Percentiles rank a stretch among this genome's conserved stretches.
phyloP scores from a whole-genome alignment of 495 filamentous ascomycete species.

The Penicillium silybi region DNA sequence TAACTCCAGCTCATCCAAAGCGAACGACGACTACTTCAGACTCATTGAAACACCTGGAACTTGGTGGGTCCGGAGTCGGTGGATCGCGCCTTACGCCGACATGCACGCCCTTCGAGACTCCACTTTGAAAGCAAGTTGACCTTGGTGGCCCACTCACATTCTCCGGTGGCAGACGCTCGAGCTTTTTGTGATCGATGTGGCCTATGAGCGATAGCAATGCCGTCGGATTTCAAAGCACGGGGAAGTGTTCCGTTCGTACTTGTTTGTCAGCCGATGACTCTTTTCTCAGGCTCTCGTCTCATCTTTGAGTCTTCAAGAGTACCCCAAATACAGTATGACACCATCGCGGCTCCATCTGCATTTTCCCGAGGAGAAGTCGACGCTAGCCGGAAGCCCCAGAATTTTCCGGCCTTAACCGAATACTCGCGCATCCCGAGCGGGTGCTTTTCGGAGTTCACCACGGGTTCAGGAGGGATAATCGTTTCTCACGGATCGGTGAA shows the following conservation, averaged over 20 bases:
- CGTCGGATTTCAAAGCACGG: conserved; percentile 6
- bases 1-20: neutral
- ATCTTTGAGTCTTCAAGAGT: too few species aligned
- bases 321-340: conserved; percentile 1
- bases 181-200: conserved; percentile 1
- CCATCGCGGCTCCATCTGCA: conserved; percentile 1
- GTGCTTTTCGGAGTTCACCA: neutral
- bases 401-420: conserved; percentile 28
- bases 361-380: conserved; percentile 22
- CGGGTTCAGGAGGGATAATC: conserved; percentile 1
- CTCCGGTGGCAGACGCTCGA: conserved; percentile 4
- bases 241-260: neutral
- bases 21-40: neutral
- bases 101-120: conserved; percentile 27
- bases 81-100: conserved; percentile 24
- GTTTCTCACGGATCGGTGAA: neutral
- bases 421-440: conserved; percentile 8
- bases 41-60: neutral
- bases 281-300: neutral
- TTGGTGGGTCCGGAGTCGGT: conserved; percentile 9
- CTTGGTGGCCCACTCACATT: conserved; percentile 13
- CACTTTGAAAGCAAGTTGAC: conserved; percentile 9
- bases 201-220: conserved; percentile 13
- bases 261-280: conserved; percentile 1
- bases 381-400: conserved; percentile 20